phyloP scores from a whole-genome alignment of 2,329 filamentous ascomycete species.

The Paraphoma chrysanthemicola region DNA sequence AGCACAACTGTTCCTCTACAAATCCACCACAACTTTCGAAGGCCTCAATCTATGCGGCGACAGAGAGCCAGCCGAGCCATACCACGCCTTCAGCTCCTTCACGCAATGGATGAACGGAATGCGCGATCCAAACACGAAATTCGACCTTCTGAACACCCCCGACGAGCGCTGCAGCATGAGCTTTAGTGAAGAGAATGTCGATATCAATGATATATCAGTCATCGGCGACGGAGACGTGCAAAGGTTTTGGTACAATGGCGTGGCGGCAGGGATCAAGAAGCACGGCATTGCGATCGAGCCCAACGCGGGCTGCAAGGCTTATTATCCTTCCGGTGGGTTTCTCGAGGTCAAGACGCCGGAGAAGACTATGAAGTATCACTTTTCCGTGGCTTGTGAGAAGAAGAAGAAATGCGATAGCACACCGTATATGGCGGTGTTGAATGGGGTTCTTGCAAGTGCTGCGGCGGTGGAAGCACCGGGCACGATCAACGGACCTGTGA shows the following conservation, averaged over 20 bases:
- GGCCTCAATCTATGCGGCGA: background rate
- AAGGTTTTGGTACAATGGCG: background rate
- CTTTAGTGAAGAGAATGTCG: background rate
- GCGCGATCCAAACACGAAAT: background rate
- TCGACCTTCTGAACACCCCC: background rate
- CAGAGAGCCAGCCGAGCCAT: background rate
- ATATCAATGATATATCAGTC: background rate
- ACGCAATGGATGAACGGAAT: background rate
- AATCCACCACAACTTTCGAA: background rate
- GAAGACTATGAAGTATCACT: background rate
- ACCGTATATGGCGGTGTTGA: background rate
- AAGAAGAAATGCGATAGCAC: background rate
- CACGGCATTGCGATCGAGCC: background rate
- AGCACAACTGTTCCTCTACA: background rate
- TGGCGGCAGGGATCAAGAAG: background rate
- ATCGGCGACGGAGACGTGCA: background rate
- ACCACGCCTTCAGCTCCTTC: background rate
- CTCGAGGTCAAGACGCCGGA: background rate
- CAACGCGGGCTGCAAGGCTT: background rate
- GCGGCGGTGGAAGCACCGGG: background rate
- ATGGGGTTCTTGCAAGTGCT: background rate
- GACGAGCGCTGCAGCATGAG: background rate
- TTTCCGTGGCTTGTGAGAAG: background rate
- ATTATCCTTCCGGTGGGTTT: background rate
- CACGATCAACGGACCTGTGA: background rate